Evolutionary conservation across 2,329 filamentous ascomycete species (phyloP).

Genomic region (Alternaria arbusti): DNA sequence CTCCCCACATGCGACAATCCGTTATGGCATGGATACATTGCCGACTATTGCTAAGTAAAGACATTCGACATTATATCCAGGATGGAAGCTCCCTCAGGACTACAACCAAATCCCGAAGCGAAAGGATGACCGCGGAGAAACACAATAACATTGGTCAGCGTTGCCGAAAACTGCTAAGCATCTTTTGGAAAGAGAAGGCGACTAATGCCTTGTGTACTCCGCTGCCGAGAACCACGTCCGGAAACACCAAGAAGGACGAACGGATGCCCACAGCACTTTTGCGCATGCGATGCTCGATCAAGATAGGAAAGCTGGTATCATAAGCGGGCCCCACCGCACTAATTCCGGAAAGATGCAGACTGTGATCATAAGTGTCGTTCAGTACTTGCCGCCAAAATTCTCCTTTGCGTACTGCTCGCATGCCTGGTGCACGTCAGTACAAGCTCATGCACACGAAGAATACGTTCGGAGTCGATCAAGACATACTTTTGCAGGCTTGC

Average conservation of each 20-base stretch:
- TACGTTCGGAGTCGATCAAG: slow-evolving; percentile 9
- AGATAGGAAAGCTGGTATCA: slow-evolving; percentile 49
- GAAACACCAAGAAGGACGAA: slow-evolving; percentile 36
- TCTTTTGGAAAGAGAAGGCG: slow-evolving; percentile 26
- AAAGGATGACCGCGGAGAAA: slow-evolving; percentile 14
- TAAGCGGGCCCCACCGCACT: slow-evolving; percentile 37
- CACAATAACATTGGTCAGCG: slow-evolving; percentile 12
- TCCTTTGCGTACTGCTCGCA: slow-evolving; percentile 96
- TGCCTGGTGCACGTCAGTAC: slow-evolving; percentile 59
- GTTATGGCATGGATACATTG: slow-evolving; percentile 23
- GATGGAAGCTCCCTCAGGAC: slow-evolving; percentile 16
- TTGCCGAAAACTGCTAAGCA: slow-evolving; percentile 17
- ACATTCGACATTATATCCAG: slow-evolving; percentile 30
- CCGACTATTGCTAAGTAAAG: slow-evolving; percentile 28
- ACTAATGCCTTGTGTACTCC: slow-evolving; percentile 28
- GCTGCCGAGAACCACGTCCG: slow-evolving; percentile 31
- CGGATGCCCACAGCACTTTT: slow-evolving; percentile 36
- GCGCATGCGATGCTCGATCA: slow-evolving; percentile 38
- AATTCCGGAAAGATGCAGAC: slow-evolving; percentile 44
- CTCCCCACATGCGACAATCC: slow-evolving; percentile 24
- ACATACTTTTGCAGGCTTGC: slow-evolving; percentile 91
- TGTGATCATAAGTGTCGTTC: slow-evolving; percentile 51
- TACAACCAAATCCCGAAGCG: slow-evolving; percentile 20
- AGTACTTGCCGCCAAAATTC: slow-evolving; percentile 71
- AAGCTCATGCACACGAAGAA: slow-evolving; percentile 3